phyloP scores from a whole-genome alignment of 2,329 filamentous ascomycete genomes.

The Claviceps pusilla region DNA sequence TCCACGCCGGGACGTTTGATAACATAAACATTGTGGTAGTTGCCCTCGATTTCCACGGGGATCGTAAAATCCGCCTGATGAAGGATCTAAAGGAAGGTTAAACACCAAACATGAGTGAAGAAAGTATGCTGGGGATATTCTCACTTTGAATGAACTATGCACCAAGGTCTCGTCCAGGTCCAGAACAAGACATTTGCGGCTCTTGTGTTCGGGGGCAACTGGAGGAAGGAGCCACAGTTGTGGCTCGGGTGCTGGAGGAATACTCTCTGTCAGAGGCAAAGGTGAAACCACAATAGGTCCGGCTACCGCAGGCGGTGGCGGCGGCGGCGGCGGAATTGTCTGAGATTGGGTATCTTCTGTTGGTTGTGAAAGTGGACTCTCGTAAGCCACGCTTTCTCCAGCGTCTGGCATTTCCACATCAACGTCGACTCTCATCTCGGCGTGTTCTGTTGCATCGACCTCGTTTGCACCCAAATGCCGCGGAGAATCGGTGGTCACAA shows the following conservation, averaged over 20 bases:
- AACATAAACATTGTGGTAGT: slow-evolving; percentile 98
- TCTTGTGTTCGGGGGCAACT: slow-evolving; percentile 61
- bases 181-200: slow-evolving; percentile 84
- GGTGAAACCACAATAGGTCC: slow-evolving; percentile 24
- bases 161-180: slow-evolving; percentile 95
- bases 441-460: slow-evolving; percentile 13
- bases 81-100: slow-evolving; percentile 50
- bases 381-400: slow-evolving; percentile 35
- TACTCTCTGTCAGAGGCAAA: slow-evolving; percentile 26
- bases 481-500: slow-evolving; percentile 26
- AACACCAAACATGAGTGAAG: slow-evolving; percentile 2
- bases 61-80: slow-evolving; percentile 99
- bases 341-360: slow-evolving; percentile 20
- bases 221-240: slow-evolving; percentile 68
- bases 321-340: slow-evolving; percentile 30
- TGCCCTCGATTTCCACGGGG: slow-evolving; percentile 95
- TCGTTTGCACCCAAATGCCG: slow-evolving; percentile 17
- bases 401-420: slow-evolving; percentile 56
- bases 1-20: slow-evolving; percentile 98
- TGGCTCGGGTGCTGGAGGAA: slow-evolving; percentile 25
- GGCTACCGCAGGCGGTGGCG: slow-evolving; percentile 23
- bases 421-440: slow-evolving; percentile 33
- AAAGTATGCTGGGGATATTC: neutral
- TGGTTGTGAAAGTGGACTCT: slow-evolving; percentile 24
- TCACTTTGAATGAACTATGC: slow-evolving; percentile 91